Conservation (phyloP, 768 basidiomycete species). For the Cystofilobasidium macerans region DNA sequence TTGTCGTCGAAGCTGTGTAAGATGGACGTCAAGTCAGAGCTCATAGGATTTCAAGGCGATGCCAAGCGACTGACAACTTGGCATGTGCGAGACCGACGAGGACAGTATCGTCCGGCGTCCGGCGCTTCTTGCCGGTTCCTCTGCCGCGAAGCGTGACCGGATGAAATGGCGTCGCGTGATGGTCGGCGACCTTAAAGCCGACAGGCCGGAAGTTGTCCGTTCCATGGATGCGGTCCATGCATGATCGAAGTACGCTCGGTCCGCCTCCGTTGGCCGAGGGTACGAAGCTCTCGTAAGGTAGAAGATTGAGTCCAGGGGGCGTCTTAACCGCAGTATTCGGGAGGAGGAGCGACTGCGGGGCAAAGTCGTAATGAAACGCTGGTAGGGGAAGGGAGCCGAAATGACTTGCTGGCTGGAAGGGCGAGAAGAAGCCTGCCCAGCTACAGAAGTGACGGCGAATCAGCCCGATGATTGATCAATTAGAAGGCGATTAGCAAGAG, state of each 20-base stretch:
- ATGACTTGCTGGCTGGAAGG: not conserved
- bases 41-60: not conserved
- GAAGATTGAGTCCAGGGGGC: not conserved
- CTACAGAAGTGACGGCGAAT: not conserved
- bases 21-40: not conserved
- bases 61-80: not conserved
- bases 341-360: constrained; percentile 3
- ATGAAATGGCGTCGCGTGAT: constrained; percentile 13
- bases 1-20: constrained; percentile 4
- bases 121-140: not conserved
- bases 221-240: not conserved
- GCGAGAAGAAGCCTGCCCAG: constrained; percentile 13
- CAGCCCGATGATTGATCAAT: not conserved
- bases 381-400: not conserved
- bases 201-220: not conserved
- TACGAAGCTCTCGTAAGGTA: not conserved
- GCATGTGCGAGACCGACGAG: constrained; percentile 3
- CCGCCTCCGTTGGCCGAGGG: not conserved
- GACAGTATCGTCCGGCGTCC: not conserved
- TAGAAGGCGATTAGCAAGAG: not conserved
- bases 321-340: not conserved
- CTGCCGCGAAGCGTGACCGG: not conserved
- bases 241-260: not conserved
- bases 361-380: constrained; percentile 2
- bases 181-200: not conserved